Conservation (phyloP, 2,329 filamentous ascomycete genomes). For the Rutstroemia sydowiana region DNA sequence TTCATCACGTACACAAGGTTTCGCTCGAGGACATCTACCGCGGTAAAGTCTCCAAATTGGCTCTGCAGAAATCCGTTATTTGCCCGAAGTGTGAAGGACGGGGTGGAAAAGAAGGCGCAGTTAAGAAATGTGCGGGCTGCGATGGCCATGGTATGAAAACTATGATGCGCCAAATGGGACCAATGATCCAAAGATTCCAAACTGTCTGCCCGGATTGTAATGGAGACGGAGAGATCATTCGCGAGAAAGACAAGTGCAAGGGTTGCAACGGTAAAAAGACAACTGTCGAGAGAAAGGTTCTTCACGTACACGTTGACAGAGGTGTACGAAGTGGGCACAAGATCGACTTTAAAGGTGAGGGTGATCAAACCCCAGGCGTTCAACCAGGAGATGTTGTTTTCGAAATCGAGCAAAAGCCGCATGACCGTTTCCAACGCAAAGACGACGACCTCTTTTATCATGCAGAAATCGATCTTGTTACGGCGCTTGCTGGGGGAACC, state of each 20-base stretch:
- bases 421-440: slow-evolving; percentile 87
- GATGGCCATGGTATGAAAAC: slow-evolving; percentile 98
- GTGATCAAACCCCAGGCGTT: slow-evolving; percentile 89
- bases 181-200: slow-evolving; percentile 99
- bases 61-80: slow-evolving; percentile 94
- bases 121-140: slow-evolving; percentile 85
- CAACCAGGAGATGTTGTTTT: slow-evolving; percentile 95
- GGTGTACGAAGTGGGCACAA: slow-evolving; percentile 91
- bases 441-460: slow-evolving; percentile 95
- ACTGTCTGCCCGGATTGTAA: slow-evolving; percentile 98
- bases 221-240: slow-evolving; percentile 93
- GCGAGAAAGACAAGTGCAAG: slow-evolving; percentile 97
- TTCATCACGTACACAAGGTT: slow-evolving; percentile 97
- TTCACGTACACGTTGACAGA: slow-evolving; percentile 94
- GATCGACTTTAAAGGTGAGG: slow-evolving; percentile 94
- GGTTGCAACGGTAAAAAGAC: slow-evolving; percentile 97
- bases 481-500: slow-evolving; percentile 82
- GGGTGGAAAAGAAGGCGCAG: slow-evolving; percentile 95
- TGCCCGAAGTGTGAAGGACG: slow-evolving; percentile 90
- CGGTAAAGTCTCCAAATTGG: slow-evolving; percentile 95
- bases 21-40: slow-evolving; percentile 96
- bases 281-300: slow-evolving; percentile 90
- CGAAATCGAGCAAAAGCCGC: slow-evolving; percentile 99
- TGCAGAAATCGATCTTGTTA: slow-evolving; percentile 91
- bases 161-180: slow-evolving; percentile 99